A percentile compares a stretch with the other conserved stretches of the same genome.
These are phyloP conservation scores for Liquidambar formosana DNA, from an alignment of 164 flowering plant genomes.

Conservation along the genomic window DNA sequence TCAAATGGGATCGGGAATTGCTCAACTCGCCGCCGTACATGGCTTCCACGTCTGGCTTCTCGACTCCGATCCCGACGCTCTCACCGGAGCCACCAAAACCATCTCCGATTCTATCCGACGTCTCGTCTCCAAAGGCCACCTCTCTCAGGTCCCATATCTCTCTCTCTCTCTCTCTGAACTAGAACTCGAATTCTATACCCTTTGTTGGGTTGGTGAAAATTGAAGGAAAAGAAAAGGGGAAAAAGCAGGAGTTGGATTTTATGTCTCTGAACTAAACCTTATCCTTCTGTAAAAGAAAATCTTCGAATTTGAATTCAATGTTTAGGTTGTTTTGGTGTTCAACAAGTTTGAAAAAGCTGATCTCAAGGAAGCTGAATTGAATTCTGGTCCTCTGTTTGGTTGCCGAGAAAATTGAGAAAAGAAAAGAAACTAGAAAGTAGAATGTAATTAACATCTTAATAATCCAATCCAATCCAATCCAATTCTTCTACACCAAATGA, in stretches of 20 bases:
- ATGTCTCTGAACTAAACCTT: too few species aligned
- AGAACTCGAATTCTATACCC: too few species aligned
- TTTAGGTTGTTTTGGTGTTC: not conserved
- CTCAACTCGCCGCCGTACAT: slow-evolving; percentile 69
- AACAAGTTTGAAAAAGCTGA: too few species aligned
- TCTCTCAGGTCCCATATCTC: slow-evolving; percentile 59
- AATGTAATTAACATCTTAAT: too few species aligned
- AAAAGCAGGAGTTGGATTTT: too few species aligned
- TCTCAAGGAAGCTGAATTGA: too few species aligned
- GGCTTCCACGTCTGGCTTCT: slow-evolving; percentile 66
- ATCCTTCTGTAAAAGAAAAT: too few species aligned
- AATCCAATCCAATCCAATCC: too few species aligned
- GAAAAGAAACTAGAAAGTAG: not conserved
- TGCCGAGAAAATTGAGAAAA: not conserved
- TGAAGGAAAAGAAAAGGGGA: too few species aligned
- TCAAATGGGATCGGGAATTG: slow-evolving; percentile 98
- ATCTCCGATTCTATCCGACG: slow-evolving; percentile 55
- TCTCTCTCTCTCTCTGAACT: not conserved
- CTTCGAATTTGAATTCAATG: not conserved
- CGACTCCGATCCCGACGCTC: slow-evolving; percentile 63
- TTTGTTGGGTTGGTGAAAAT: too few species aligned
- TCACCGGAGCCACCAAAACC: slow-evolving; percentile 45
- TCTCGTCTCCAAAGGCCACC: slow-evolving; percentile 52
- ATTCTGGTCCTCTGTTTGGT: not conserved
- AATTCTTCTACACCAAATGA: too few species aligned